Conservation (phyloP, 805 yeast species). For the Blastobotrys attinorum region DNA sequence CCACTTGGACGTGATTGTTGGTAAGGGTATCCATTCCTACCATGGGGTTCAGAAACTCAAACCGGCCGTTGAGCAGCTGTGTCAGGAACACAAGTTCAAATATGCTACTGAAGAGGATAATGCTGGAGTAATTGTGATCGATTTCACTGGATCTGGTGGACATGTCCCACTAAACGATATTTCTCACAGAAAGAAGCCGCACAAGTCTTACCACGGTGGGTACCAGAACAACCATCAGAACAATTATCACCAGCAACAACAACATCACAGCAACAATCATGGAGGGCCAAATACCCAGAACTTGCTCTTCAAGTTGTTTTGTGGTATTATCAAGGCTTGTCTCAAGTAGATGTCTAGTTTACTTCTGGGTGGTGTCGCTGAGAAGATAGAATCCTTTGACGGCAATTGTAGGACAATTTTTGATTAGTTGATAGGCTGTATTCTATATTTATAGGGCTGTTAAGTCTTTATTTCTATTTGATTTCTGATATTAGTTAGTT, state of each 20-base stretch:
- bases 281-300: constrained; percentile 15
- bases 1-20: constrained; percentile 75
- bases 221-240: constrained; percentile 9
- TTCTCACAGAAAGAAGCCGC: constrained; percentile 27
- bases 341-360: constrained; percentile 4
- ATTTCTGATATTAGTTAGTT: no score
- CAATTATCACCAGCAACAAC: constrained; percentile 15
- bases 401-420: no score
- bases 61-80: constrained; percentile 79
- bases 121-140: constrained; percentile 72
- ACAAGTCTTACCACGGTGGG: constrained; percentile 20
- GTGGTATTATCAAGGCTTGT: constrained; percentile 17
- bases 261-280: constrained; percentile 21
- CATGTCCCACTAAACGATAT: constrained; percentile 22
- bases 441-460: no score
- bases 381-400: no score
- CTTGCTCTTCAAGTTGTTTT: constrained; percentile 13
- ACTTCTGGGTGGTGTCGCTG: no score
- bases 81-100: constrained; percentile 55
- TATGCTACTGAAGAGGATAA: constrained; percentile 62
- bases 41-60: constrained; percentile 74
- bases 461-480: no score
- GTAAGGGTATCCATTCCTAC: constrained; percentile 82
- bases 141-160: constrained; percentile 41
- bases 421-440: no score